These are phyloP conservation scores for Penicillium sp. DNA, from an alignment of 2,329 filamentous ascomycete species.

Conservation along the genomic window DNA sequence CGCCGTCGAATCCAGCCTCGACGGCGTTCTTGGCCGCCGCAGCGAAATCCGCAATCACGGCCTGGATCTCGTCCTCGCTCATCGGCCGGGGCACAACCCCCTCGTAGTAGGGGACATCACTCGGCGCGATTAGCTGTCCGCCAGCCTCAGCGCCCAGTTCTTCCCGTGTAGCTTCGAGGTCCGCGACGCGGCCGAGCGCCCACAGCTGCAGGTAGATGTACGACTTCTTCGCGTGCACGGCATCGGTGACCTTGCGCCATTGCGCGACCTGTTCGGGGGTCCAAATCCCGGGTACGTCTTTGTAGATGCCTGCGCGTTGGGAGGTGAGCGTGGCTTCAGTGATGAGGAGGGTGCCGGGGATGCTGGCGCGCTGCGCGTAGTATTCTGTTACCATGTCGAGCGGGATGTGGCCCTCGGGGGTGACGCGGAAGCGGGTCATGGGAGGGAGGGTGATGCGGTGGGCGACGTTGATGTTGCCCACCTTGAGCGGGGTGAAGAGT, in stretches of 20 bases:
- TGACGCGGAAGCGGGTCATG: slow-evolving; percentile 59
- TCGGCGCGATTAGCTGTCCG: slow-evolving; percentile 29
- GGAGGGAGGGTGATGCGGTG: slow-evolving; percentile 62
- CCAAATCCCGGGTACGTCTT: slow-evolving; percentile 63
- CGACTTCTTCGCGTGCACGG: slow-evolving; percentile 66
- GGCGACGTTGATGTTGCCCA: slow-evolving; percentile 48
- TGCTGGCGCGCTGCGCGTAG: slow-evolving; percentile 59
- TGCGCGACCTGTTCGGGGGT: slow-evolving; percentile 60
- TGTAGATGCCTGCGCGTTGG: slow-evolving; percentile 52
- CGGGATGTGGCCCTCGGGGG: slow-evolving; percentile 54
- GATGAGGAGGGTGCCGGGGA: slow-evolving; percentile 62
- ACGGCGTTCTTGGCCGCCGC: slow-evolving; percentile 57
- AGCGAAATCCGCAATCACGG: slow-evolving; percentile 48
- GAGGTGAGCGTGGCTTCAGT: slow-evolving; percentile 62
- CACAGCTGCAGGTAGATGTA: slow-evolving; percentile 69
- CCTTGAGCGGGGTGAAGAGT: slow-evolving; percentile 44
- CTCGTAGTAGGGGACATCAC: slow-evolving; percentile 14
- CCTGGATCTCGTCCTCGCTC: slow-evolving; percentile 49
- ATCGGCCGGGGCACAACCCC: slow-evolving; percentile 39
- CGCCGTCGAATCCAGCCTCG: slow-evolving; percentile 58
- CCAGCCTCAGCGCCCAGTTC: slow-evolving; percentile 22
- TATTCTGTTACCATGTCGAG: slow-evolving; percentile 53
- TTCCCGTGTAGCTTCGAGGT: slow-evolving; percentile 35
- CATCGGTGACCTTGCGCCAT: slow-evolving; percentile 66
- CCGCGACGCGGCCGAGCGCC: slow-evolving; percentile 62